These are phyloP conservation scores for Bruguiera parviflora DNA, from an alignment of 345 rosid genomes.

Conservation along the genomic window DNA sequence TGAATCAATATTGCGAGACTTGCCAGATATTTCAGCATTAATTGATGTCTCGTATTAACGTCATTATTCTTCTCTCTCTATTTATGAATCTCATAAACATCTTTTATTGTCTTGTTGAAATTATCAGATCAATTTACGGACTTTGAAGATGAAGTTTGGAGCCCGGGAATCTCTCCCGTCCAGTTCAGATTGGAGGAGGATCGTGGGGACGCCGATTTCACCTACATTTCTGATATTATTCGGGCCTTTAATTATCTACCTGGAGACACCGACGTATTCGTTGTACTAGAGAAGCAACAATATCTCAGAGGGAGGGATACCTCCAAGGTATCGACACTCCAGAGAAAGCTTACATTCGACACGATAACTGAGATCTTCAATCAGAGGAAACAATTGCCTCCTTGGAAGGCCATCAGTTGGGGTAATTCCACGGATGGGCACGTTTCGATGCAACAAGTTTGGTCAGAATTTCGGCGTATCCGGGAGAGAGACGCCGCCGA, in stretches of 20 bases:
- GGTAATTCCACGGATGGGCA: slow-evolving; percentile 9
- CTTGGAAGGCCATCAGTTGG: slow-evolving; percentile 40
- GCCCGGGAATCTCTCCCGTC: slow-evolving; percentile 33
- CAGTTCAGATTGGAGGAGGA: slow-evolving; percentile 34
- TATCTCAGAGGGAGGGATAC: slow-evolving; percentile 52
- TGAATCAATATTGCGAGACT: not conserved
- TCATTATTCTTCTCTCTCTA: too few species aligned
- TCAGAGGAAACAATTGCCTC: slow-evolving; percentile 48
- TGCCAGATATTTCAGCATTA: too few species aligned
- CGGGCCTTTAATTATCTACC: slow-evolving; percentile 54
- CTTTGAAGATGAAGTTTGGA: slow-evolving; percentile 64
- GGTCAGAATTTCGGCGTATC: slow-evolving; percentile 62
- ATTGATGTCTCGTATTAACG: too few species aligned
- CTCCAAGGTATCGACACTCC: slow-evolving; percentile 45
- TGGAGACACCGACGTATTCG: slow-evolving; percentile 54
- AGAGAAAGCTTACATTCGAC: slow-evolving; percentile 71
- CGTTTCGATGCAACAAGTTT: slow-evolving; percentile 44
- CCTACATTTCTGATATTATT: slow-evolving; percentile 69
- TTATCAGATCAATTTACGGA: slow-evolving; percentile 46
- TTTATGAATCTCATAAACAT: too few species aligned
- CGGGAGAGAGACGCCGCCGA: slow-evolving; percentile 46
- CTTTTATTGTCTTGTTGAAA: not conserved
- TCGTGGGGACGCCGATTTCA: slow-evolving; percentile 49
- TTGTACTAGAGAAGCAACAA: slow-evolving; percentile 70
- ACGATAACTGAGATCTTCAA: slow-evolving; percentile 56